Conservation (phyloP, 1,139 yeast species). For the Kurtzmaniella quercitrusa region DNA sequence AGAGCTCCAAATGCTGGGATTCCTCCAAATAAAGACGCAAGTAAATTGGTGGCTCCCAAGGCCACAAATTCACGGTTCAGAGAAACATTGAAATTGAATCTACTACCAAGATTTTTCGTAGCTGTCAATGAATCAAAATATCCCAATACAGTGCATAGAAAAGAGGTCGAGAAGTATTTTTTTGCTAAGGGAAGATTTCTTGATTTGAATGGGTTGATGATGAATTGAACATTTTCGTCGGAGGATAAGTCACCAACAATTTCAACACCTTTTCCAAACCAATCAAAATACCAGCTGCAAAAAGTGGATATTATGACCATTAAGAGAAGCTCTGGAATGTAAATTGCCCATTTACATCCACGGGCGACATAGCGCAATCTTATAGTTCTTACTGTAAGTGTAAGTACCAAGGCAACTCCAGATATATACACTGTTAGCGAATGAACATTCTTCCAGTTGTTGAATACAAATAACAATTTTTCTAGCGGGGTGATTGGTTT, state of each 20-base stretch:
- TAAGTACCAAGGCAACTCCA: slow-evolving; percentile 18
- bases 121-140: slow-evolving; percentile 34
- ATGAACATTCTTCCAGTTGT: slow-evolving; percentile 17
- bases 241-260: slow-evolving; percentile 24
- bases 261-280: slow-evolving; percentile 26
- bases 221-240: slow-evolving; percentile 2
- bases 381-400: slow-evolving; percentile 18
- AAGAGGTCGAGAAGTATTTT: slow-evolving; percentile 24
- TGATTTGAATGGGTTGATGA: slow-evolving; percentile 22
- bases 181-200: slow-evolving; percentile 18
- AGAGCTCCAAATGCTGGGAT: slow-evolving; percentile 35
- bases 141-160: slow-evolving; percentile 30
- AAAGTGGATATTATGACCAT: slow-evolving; percentile 30
- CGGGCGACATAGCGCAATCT: slow-evolving; percentile 17
- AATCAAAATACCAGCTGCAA: slow-evolving; percentile 19
- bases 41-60: slow-evolving; percentile 26
- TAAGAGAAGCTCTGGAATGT: slow-evolving; percentile 28
- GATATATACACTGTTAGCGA: slow-evolving; percentile 20
- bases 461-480: slow-evolving; percentile 18
- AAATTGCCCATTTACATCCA: slow-evolving; percentile 18
- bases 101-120: slow-evolving; percentile 27
- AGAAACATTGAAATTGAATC: slow-evolving; percentile 28
- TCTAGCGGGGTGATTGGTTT: slow-evolving; percentile 22
- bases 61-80: slow-evolving; percentile 33
- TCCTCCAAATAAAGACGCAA: slow-evolving; percentile 26